A percentile compares a stretch with the other conserved stretches of the same genome.
Conservation (phyloP, 2,329 filamentous ascomycete genomes). For the Pseudopithomyces chartarum region DNA sequence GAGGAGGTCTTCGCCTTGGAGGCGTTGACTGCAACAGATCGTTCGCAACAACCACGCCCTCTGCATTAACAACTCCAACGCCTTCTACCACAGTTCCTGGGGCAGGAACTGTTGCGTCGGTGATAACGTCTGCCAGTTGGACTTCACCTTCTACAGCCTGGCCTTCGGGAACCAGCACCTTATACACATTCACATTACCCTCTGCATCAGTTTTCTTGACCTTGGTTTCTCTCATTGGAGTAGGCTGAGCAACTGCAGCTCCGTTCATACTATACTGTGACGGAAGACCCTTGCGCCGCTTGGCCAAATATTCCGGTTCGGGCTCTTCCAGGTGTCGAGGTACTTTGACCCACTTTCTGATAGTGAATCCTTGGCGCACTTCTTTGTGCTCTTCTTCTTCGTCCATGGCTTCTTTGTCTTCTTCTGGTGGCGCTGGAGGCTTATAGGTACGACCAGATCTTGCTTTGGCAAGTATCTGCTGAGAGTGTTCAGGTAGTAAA, state of each 20-base stretch:
- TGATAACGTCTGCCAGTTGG: conserved; percentile 59
- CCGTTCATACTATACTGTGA: conserved; percentile 43
- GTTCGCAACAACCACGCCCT: conserved; percentile 62
- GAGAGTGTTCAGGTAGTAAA: conserved; percentile 76
- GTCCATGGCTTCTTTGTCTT: conserved; percentile 58
- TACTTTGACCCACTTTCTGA: conserved; percentile 63
- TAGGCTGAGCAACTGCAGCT: conserved; percentile 21
- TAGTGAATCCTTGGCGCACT: conserved; percentile 57
- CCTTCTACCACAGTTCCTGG: conserved; percentile 65
- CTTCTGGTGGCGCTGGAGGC: conserved; percentile 68
- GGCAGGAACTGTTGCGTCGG: conserved; percentile 56
- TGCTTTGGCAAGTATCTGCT: conserved; percentile 80
- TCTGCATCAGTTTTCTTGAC: conserved; percentile 76
- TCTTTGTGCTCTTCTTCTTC: conserved; percentile 51
- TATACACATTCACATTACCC: conserved; percentile 83
- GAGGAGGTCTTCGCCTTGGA: conserved; percentile 68
- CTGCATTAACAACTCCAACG: conserved; percentile 63
- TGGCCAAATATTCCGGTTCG: conserved; percentile 67
- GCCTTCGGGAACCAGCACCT: conserved; percentile 79
- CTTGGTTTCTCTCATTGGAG: conserved; percentile 74
- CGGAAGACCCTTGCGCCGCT: conserved; percentile 63
- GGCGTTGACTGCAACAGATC: conserved; percentile 54
- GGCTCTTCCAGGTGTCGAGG: conserved; percentile 62
- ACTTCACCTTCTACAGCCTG: conserved; percentile 83
- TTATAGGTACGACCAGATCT: conserved; percentile 79